Evolutionary conservation across 2,329 filamentous ascomycete genomes (phyloP).

Genomic region (Venturiaceae sp.): DNA sequence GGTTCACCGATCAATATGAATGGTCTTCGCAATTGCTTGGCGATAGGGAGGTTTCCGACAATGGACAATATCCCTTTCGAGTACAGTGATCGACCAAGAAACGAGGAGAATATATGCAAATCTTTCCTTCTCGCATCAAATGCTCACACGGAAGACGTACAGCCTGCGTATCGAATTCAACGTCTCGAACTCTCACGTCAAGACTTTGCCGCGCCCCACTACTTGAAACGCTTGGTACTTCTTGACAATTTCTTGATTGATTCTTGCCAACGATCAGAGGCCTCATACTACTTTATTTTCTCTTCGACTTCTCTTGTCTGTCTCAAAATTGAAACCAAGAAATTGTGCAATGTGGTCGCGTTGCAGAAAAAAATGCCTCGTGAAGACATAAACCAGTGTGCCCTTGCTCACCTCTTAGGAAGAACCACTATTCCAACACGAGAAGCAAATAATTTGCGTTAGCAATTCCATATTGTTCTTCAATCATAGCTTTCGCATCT

Average conservation of each 20-base stretch:
- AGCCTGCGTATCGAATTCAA: background rate
- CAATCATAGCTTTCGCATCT: background rate
- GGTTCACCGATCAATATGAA: background rate
- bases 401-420: background rate
- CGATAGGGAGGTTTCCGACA: background rate
- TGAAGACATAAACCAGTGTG: background rate
- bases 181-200: background rate
- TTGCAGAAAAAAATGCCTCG: background rate
- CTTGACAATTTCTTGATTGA: background rate
- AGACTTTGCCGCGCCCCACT: background rate
- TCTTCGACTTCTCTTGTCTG: background rate
- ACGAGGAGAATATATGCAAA: background rate
- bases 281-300: background rate
- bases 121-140: background rate
- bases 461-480: background rate
- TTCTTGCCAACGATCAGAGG: background rate
- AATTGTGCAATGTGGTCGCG: background rate
- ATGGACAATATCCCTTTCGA: background rate
- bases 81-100: background rate
- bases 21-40: background rate
- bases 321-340: constrained; percentile 3
- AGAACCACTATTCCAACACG: background rate
- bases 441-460: background rate
- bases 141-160: background rate
- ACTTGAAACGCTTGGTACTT: constrained; percentile 5